A percentile compares a stretch with the other conserved stretches of the same genome.
These are phyloP conservation scores for Brasenia schreberi DNA, from an alignment of 164 flowering plant genomes.

Conservation along the genomic window DNA sequence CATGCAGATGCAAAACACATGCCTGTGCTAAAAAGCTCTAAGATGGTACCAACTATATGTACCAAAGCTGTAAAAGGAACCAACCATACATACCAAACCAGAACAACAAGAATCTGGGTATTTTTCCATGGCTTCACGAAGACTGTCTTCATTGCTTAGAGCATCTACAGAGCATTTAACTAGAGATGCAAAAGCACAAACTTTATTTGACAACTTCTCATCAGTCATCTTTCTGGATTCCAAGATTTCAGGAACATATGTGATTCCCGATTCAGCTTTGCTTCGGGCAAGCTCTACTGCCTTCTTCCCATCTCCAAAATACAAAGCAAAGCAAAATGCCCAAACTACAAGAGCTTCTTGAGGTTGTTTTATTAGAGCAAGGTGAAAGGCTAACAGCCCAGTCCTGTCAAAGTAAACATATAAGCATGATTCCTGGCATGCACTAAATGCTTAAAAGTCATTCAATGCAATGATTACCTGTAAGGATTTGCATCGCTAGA, in stretches of 20 bases:
- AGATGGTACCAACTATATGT: no score
- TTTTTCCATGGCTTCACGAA: conserved; percentile 26
- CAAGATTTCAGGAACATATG: conserved; percentile 49
- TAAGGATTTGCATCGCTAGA: no score
- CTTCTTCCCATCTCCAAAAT: conserved; percentile 54
- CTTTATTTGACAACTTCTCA: conserved; percentile 44
- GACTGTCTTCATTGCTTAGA: conserved; percentile 21
- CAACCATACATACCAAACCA: conserved; percentile 27
- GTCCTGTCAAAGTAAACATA: conserved; percentile 21
- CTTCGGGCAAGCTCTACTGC: conserved; percentile 51
- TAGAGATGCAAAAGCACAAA: conserved; percentile 30
- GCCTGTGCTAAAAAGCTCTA: no score
- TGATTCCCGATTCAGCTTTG: conserved; percentile 18
- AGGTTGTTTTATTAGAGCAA: conserved; percentile 56
- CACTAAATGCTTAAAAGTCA: no score
- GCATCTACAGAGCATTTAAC: conserved; percentile 33
- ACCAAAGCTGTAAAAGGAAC: no score
- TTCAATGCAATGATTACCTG: no score
- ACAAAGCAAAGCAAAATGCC: conserved; percentile 55
- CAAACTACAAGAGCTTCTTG: conserved; percentile 60
- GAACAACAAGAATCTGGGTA: conserved; percentile 25
- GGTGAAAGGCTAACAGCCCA: conserved; percentile 72
- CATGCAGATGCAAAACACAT: no score
- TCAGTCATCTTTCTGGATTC: conserved; percentile 27
- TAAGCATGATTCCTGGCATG: no score